Evolutionary conservation across 352 stramenopile genomes (phyloP), one percentile per base, ranked within the genome.

Genomic region (Globisporangium yorkense): DNA sequence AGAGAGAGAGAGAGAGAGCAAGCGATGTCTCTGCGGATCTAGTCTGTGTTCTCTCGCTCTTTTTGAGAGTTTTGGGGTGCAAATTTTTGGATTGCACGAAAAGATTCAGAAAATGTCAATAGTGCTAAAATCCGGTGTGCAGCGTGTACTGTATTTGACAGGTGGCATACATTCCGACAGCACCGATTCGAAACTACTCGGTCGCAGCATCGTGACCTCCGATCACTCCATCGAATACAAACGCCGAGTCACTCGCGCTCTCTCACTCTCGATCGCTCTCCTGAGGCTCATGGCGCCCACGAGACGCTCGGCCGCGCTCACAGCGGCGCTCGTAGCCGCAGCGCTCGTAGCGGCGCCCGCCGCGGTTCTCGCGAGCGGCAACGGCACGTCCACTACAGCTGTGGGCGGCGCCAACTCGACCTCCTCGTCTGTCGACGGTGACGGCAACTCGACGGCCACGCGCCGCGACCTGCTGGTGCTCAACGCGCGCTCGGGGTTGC

Each of bases 401-500:
- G 10, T 1, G 2, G 37, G 37, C 12, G 40, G 49, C 35, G 57
- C 51, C n/a, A 63, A 58, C 41, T 33, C 40, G 24, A 54, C 57
- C 3, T 16, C 40, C 24, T 33, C 54, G 8, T 51, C 53, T 20
- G 4, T 6, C 4, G 13, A 12, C 21, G 37, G 15, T 5, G 50
- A 58, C 27, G 29, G n/a, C 33, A 52, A 20, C 35, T 43, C 20
- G 35, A 67, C 18, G 20, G 40, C 59, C 1, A 35, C 59, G 47
- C 61, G 60, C 35, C 47, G 21, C 31, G 54, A 56, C 5, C 47
- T 73, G n/a, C 35, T 47, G 16, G 40, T 63, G 49, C 54, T 82
- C 33, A 43, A 72, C 40, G 72, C 74, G 12, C 54, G 70, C 20
- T 89, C 79, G 10, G 77, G 77, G 0, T 50, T 89, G 13, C 55